Evolutionary conservation across 2,329 filamentous ascomycete genomes (phyloP), one percentile per base, ranked within the genome.

Genomic region (Cadophora sp.): DNA sequence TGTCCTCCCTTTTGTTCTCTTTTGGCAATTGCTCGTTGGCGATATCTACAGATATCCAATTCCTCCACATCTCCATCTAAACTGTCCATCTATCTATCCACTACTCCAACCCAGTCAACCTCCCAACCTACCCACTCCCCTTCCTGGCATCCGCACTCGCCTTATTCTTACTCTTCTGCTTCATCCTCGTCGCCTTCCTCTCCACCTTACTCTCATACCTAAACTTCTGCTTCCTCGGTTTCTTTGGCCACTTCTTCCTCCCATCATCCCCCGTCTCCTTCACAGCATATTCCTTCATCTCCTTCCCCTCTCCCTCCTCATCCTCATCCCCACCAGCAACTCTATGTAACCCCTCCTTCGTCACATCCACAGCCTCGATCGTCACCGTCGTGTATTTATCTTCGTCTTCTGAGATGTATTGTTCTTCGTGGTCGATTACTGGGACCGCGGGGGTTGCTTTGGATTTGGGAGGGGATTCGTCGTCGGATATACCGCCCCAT

Each of bases 331-430:
- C 77, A 16, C 76, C 76, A 27, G 74, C 75, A 2, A 83, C 82
- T 73, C 86, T 89, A 66, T 87, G 84, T 58, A 96, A 81, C 0
- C 92, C 92, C 64, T 94, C 88, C 72, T 88, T 87, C 14, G 91
- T 90, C 18, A 96, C 86, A 70, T 90, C 91, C 72, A 99, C 93
- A 13, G 92, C 91, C 78, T 97, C 95, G 1, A 99, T 89, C 0
- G 93, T 97, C 30, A 99, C 96, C 0, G 93, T 97, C 0, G 96
- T 98, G 78, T 93, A 97, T 77, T 91, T 92, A 79, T 97, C 95
- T 78, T 98, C 96, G 78, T 99, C 96, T 33, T 63, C 60, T 1
- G 33, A 43, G 71, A 97, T 87, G 80, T 97, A 99, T 79, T 98
- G 94, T 72, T 95, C 94, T 78, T 97, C 92, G 73, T 93, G 89